Conservation (phyloP, 2,329 filamentous ascomycete genomes). For the Ambrosiella xylebori region DNA sequence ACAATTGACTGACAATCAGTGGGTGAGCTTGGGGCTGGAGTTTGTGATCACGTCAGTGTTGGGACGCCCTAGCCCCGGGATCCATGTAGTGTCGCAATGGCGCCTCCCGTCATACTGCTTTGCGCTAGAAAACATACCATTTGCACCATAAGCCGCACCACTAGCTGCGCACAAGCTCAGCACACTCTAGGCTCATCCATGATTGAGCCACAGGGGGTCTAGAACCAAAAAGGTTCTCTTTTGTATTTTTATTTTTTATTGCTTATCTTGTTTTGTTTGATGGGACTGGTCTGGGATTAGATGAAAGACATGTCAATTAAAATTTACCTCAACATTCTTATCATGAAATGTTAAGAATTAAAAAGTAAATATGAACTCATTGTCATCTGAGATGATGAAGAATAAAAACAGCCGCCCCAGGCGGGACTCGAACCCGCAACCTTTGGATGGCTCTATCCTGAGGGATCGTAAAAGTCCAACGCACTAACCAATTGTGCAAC, state of each 20-base stretch:
- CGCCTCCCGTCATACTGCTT: background rate
- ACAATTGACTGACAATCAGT: background rate
- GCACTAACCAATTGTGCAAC: constrained; percentile 16
- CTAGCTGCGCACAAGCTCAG: background rate
- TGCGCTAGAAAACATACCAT: background rate
- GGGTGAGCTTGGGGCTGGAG: background rate
- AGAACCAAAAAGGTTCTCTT: background rate
- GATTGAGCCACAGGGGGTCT: background rate
- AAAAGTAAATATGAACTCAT: background rate
- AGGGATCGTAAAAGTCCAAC: constrained; percentile 15
- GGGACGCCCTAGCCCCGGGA: background rate
- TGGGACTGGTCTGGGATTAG: background rate
- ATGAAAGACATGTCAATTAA: background rate
- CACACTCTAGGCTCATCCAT: background rate
- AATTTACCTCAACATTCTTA: too few relatives aligned
- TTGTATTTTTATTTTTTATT: too few relatives aligned
- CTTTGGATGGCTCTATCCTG: constrained; percentile 13
- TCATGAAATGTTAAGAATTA: background rate
- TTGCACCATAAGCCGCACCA: background rate
- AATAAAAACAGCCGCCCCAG: constrained; percentile 12
- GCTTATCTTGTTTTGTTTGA: too few relatives aligned
- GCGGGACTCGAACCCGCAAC: constrained; percentile 16
- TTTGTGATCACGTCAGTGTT: background rate
- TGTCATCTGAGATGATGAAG: background rate
- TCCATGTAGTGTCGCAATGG: background rate